phyloP scores from a whole-genome alignment of 768 basidiomycete genomes.

The Chalciporus piperatus region DNA sequence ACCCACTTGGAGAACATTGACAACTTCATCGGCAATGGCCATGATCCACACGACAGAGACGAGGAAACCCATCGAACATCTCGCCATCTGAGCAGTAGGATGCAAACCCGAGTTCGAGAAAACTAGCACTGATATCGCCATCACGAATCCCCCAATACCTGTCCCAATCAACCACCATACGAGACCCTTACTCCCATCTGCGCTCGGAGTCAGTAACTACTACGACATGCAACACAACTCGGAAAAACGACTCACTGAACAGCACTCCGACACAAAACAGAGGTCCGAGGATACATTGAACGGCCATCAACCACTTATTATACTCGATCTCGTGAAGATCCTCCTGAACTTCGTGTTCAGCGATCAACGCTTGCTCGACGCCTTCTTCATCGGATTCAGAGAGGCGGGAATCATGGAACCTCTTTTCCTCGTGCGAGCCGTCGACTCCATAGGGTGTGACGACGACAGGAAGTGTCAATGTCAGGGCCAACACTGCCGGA shows the following conservation, averaged over 20 bases:
- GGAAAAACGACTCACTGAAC: slow-evolving; percentile 56
- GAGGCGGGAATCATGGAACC: slow-evolving; percentile 42
- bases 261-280: slow-evolving; percentile 71
- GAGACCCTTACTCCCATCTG: slow-evolving; percentile 47
- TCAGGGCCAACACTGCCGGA: slow-evolving; percentile 83
- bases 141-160: slow-evolving; percentile 49
- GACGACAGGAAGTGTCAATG: slow-evolving; percentile 89
- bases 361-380: slow-evolving; percentile 63
- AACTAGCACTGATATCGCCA: slow-evolving; percentile 53
- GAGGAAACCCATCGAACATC: slow-evolving; percentile 89
- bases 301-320: slow-evolving; percentile 82
- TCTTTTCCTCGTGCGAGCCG: slow-evolving; percentile 22
- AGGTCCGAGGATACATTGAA: slow-evolving; percentile 82
- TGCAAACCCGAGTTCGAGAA: slow-evolving; percentile 61
- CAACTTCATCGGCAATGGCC: slow-evolving; percentile 95
- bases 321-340: slow-evolving; percentile 63
- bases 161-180: slow-evolving; percentile 55
- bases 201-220: slow-evolving; percentile 2
- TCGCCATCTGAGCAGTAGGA: slow-evolving; percentile 55
- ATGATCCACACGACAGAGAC: slow-evolving; percentile 97
- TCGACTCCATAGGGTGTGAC: slow-evolving; percentile 49
- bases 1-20: slow-evolving; percentile 80
- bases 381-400: slow-evolving; percentile 78
- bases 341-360: slow-evolving; percentile 71
- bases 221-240: not conserved